A percentile compares a stretch with the other conserved stretches of the same genome.
phyloP scores from a whole-genome alignment of 2,329 filamentous ascomycete species.

The Phaeoacremonium minimum region DNA sequence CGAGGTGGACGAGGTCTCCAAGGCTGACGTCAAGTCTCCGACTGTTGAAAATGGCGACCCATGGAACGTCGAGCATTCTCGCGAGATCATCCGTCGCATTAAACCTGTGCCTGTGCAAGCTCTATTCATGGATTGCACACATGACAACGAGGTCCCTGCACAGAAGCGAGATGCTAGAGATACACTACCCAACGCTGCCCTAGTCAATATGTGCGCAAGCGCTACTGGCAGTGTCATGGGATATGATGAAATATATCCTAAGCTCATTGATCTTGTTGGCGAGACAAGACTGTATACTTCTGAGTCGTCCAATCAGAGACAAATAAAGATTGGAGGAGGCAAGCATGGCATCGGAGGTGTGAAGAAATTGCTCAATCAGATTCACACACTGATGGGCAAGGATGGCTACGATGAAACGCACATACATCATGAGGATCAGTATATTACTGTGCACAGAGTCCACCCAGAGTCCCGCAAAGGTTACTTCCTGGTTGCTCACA shows the following conservation, averaged over 20 bases:
- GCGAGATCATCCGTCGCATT: conserved; percentile 73
- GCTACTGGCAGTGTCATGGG: conserved; percentile 96
- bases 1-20: conserved; percentile 81
- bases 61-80: conserved; percentile 29
- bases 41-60: conserved; percentile 22
- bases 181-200: conserved; percentile 86
- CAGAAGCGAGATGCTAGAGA: conserved; percentile 94
- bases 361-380: conserved; percentile 90
- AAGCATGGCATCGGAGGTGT: conserved; percentile 83
- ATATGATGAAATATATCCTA: conserved; percentile 94
- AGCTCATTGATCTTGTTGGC: conserved; percentile 86
- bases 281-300: conserved; percentile 83
- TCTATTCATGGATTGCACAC: conserved; percentile 98
- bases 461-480: conserved; percentile 90
- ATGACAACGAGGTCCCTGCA: conserved; percentile 94
- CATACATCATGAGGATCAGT: conserved; percentile 93
- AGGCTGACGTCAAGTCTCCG: conserved; percentile 43
- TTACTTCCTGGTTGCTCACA: conserved; percentile 93
- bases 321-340: conserved; percentile 63
- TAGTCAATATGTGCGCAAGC: conserved; percentile 94
- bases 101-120: conserved; percentile 87
- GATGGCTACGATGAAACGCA: conserved; percentile 94
- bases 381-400: conserved; percentile 92
- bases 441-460: conserved; percentile 92
- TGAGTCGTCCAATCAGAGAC: conserved; percentile 57